Evolutionary conservation across 768 basidiomycete species (phyloP).

Genomic region (Suillus paluster): DNA sequence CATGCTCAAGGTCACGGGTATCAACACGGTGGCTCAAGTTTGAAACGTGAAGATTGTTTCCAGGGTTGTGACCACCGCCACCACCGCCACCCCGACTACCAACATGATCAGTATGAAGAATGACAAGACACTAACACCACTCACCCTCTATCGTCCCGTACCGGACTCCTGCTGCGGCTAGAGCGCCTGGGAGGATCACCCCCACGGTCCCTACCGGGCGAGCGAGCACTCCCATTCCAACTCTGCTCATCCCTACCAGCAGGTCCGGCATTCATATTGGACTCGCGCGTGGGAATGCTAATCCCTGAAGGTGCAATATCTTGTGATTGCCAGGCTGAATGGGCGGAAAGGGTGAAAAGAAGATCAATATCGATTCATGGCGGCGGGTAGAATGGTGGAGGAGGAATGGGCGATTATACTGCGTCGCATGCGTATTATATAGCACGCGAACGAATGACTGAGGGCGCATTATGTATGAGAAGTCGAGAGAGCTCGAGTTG

Average conservation of each 20-base stretch:
- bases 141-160: slow-evolving; percentile 60
- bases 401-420: slow-evolving; percentile 18
- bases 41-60: slow-evolving; percentile 70
- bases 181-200: slow-evolving; percentile 64
- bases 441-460: slow-evolving; percentile 8
- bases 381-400: slow-evolving; percentile 37
- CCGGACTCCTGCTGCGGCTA: slow-evolving; percentile 83
- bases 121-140: slow-evolving; percentile 30
- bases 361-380: slow-evolving; percentile 48
- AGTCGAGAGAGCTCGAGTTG: slow-evolving; percentile 13
- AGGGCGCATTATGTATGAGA: slow-evolving; percentile 15
- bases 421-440: slow-evolving; percentile 17
- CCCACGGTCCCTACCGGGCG: slow-evolving; percentile 45
- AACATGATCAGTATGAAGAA: background rate
- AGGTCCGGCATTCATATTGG: slow-evolving; percentile 47
- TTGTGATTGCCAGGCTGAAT: slow-evolving; percentile 83
- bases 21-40: slow-evolving; percentile 66
- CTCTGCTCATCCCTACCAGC: slow-evolving; percentile 56
- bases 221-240: slow-evolving; percentile 56
- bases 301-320: slow-evolving; percentile 79
- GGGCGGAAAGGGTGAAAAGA: slow-evolving; percentile 40
- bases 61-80: slow-evolving; percentile 54
- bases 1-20: slow-evolving; percentile 84
- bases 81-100: slow-evolving; percentile 20
- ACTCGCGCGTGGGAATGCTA: slow-evolving; percentile 65